These are phyloP conservation scores for Globisporangium mamillatum DNA, from an alignment of 352 stramenopile genomes.

Conservation along the genomic window DNA sequence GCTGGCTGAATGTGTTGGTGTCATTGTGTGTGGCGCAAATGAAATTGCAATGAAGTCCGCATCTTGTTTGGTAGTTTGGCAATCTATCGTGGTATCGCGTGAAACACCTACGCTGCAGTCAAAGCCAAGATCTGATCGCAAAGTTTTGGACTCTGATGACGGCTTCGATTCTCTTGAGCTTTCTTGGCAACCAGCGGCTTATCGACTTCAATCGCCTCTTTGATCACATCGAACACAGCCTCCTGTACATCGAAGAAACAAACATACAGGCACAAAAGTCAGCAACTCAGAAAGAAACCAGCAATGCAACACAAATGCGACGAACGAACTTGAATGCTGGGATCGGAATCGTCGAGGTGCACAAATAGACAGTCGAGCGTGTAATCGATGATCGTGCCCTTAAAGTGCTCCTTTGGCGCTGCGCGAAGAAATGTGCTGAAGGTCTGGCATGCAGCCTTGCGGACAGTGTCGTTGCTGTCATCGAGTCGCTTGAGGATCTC, in stretches of 20 bases:
- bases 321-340: slow-evolving; percentile 68
- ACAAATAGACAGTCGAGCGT: slow-evolving; percentile 90
- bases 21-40: background rate
- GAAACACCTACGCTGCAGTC: slow-evolving; percentile 23
- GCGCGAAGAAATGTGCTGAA: slow-evolving; percentile 86
- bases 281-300: slow-evolving; percentile 4
- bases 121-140: slow-evolving; percentile 67
- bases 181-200: slow-evolving; percentile 61
- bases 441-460: slow-evolving; percentile 83
- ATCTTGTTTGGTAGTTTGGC: background rate
- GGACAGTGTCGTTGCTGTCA: slow-evolving; percentile 90
- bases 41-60: background rate
- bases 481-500: slow-evolving; percentile 92
- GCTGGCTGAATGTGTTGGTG: background rate
- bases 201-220: slow-evolving; percentile 63
- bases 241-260: slow-evolving; percentile 25
- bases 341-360: slow-evolving; percentile 88
- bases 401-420: slow-evolving; percentile 81
- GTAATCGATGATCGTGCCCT: slow-evolving; percentile 89
- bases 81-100: slow-evolving; percentile 7
- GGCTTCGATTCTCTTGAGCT: slow-evolving; percentile 64
- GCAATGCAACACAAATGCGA: background rate
- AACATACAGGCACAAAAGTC: slow-evolving; percentile 4
- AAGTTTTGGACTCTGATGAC: slow-evolving; percentile 67
- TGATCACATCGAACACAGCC: slow-evolving; percentile 67